Percentiles rank a stretch among this genome's conserved stretches.
These are phyloP conservation scores for Kwoniella heveanensis DNA, from an alignment of 768 basidiomycete species.

Conservation along the genomic window DNA sequence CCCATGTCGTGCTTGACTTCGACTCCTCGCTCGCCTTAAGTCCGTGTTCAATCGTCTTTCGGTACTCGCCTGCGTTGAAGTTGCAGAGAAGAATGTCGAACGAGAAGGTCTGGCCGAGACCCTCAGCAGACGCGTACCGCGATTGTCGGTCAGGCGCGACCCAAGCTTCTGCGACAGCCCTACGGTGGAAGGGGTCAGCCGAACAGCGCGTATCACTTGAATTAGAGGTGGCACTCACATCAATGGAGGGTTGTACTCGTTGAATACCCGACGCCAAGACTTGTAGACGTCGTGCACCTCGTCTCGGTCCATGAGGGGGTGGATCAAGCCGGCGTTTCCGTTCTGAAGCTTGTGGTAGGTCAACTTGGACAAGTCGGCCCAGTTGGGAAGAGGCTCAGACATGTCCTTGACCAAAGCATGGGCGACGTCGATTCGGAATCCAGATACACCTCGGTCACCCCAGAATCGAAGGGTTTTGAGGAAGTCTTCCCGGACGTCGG, in stretches of 20 bases:
- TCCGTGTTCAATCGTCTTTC: constrained; percentile 25
- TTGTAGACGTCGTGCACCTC: constrained; percentile 45
- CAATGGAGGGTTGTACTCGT: constrained; percentile 47
- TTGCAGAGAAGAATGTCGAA: constrained; percentile 46
- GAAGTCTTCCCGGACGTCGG: constrained; percentile 46
- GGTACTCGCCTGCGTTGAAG: constrained; percentile 35
- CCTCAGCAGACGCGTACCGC: constrained; percentile 39
- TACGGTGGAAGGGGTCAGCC: no score
- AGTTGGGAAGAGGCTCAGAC: constrained; percentile 23
- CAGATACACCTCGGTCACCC: constrained; percentile 44
- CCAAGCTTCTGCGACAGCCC: constrained; percentile 49
- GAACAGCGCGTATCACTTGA: no score
- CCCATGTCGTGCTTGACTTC: constrained; percentile 43
- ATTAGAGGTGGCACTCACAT: constrained; percentile 42
- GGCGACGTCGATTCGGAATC: constrained; percentile 50
- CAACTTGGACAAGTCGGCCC: constrained; percentile 29
- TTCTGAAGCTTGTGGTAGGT: constrained; percentile 23
- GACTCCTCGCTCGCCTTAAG: constrained; percentile 21
- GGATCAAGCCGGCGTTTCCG: constrained; percentile 25
- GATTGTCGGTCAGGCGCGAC: constrained; percentile 40
- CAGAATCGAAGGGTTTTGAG: constrained; percentile 45
- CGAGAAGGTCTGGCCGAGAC: constrained; percentile 47
- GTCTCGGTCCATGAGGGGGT: constrained; percentile 41
- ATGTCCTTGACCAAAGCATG: constrained; percentile 44
- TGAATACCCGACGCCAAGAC: constrained; percentile 45